Evolutionary conservation across 768 basidiomycete species (phyloP).

Genomic region (Pulveroboletus sp.): DNA sequence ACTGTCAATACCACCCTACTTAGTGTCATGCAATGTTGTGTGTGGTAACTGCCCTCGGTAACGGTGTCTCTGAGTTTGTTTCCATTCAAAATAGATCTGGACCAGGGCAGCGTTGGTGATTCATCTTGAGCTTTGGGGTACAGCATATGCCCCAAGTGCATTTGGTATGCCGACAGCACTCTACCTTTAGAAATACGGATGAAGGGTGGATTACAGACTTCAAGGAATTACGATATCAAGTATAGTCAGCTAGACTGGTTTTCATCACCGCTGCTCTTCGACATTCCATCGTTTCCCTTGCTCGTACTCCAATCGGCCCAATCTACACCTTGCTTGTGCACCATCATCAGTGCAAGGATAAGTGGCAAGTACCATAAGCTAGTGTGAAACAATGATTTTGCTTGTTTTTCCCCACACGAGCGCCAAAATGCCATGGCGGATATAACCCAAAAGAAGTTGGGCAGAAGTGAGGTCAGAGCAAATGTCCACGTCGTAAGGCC

Average conservation of each 20-base stretch:
- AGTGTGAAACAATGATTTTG: slow-evolving; percentile 71
- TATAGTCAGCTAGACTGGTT: background rate
- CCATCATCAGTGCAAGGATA: slow-evolving; percentile 88
- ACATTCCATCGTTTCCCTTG: background rate
- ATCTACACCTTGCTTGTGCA: slow-evolving; percentile 83
- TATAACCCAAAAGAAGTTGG: slow-evolving; percentile 65
- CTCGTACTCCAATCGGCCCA: slow-evolving; percentile 54
- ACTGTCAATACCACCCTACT: background rate
- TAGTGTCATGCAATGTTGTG: background rate
- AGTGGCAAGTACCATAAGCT: slow-evolving; percentile 90
- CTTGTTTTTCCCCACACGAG: slow-evolving; percentile 67
- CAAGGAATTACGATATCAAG: too few relatives aligned
- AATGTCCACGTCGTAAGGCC: slow-evolving; percentile 93
- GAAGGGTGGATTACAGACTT: background rate
- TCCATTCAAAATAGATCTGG: background rate
- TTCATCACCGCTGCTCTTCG: background rate
- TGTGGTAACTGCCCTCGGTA: background rate
- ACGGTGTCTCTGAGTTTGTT: background rate
- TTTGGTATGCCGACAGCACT: background rate
- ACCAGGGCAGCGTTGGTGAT: background rate
- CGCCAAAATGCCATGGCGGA: slow-evolving; percentile 77
- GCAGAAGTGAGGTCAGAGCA: slow-evolving; percentile 67
- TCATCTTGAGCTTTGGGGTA: background rate
- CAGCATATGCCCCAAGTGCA: background rate
- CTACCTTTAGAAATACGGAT: background rate